Evolutionary conservation across 805 yeast species (phyloP), one percentile per base, ranked within the genome.

Genomic region (Ogataea methylovora): DNA sequence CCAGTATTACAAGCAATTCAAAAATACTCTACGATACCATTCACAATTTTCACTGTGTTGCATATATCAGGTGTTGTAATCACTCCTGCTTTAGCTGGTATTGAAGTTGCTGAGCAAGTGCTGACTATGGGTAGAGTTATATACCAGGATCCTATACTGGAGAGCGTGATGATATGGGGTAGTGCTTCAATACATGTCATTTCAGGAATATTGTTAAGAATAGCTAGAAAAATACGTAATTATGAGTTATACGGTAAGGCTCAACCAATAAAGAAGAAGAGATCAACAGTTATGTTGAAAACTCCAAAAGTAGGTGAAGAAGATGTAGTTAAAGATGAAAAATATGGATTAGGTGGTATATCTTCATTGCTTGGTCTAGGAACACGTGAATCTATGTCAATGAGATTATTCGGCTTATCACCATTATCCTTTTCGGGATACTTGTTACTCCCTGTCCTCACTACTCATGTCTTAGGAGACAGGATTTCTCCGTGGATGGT

Each of bases 361-460:
- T 55, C 70, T 2, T 61, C 73, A n/a, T 39, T 74, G 8, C 43
- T 76, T 12, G 84, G 84, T 0, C 49, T 73, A 15, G 83, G 82
- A 1, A 56, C 69, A 18, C 63, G 68, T 40, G 63, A 58, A 38
- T 67, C 79, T 5, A 51, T 63, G 36, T 61, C 70, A 5, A 63
- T 65, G 13, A 54, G 62, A 31, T 48, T 45, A 25, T 48, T 71
- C 9, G 79, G 80, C 0, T 40, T 71, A 5, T 58, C 82, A 2
- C 85, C 86, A 3, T 52, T 76, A 15, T 63, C 73, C 16, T 66
- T 78, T 34, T 62, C 80, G 3, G 92, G 92, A 0, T 75, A 73
- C 46, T 28, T 73, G 4, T 56, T 79, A 24, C 35, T 70, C 0
- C 67, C 71, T 0, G 43, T 73, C 7, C 36, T 76, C 1, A 32